Conservation (phyloP, 305 asterid genomes). For the Solanum hybrid region DNA sequence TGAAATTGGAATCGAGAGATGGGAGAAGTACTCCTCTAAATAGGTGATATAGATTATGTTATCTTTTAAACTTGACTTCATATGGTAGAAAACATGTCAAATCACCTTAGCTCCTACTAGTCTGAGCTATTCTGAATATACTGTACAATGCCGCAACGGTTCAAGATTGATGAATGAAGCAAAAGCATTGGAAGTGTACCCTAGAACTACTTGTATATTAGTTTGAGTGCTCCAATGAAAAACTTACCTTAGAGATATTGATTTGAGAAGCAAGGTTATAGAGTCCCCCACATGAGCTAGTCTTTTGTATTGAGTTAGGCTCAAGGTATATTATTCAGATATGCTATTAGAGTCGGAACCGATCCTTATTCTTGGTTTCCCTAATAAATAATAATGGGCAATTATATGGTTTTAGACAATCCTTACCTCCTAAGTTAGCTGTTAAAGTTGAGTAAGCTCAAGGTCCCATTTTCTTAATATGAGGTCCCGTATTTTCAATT, state of each 20-base stretch:
- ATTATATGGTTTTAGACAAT: neutral
- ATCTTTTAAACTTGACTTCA: neutral
- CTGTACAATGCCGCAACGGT: neutral
- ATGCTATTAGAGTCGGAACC: neutral
- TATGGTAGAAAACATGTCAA: neutral
- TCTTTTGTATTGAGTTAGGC: neutral
- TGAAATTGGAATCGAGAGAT: neutral
- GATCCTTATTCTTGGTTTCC: neutral
- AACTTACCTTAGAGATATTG: neutral
- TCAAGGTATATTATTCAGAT: neutral
- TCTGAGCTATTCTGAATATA: neutral
- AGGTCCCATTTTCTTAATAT: neutral
- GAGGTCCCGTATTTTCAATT: neutral
- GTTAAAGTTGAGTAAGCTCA: neutral
- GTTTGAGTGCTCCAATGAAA: neutral
- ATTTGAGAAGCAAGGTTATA: neutral
- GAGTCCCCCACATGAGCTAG: neutral
- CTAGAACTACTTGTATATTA: neutral
- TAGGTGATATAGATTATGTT: neutral
- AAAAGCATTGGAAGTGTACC: neutral
- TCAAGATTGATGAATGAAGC: neutral
- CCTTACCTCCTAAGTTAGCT: neutral
- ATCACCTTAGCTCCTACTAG: neutral
- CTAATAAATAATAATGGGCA: neutral
- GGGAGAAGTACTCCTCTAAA: neutral